Base-by-base conservation (phyloP, 805 yeast species). In the Schizosaccharomyces cryophilus region DNA sequence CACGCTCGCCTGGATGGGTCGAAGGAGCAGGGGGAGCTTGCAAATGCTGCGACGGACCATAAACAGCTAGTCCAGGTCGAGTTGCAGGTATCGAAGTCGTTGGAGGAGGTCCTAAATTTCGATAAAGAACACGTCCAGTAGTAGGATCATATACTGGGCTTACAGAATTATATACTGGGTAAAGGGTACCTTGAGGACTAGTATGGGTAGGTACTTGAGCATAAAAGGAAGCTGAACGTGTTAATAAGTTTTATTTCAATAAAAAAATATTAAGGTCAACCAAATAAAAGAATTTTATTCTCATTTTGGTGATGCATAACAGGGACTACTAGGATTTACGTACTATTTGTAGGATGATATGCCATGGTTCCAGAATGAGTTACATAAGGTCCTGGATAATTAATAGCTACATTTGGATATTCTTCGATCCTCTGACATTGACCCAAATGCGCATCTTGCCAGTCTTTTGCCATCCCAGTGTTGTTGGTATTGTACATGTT, bases 401-500 rank as follows among this genome's bases (percentile, higher is more conserved):
- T 51, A 17, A 51, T 51, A 5, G 30, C 35, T 21, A 51, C 56
- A 29, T 51, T 51, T 17, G 35, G 35, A 51, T 51, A 51, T 11
- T 51, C 56, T 29, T 51, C 35, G 9, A 29, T 21, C 56, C 56
- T 21, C 35, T 51, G 56, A 24, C 51, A 45, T 45, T 45, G 51
- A 6, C 56, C 56, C 6, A 51, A 51, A 21, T 17, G 30, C 31
- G 56, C 30, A 51, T 21, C 30, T 29, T 51, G 56, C 56, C 56
- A 51, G 56, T 51, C 56, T 51, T 51, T 29, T 51, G 56, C 56
- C 56, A 51, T 51, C 35, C 56, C 56, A 51, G 35, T 17, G 30
- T 51, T 51, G 56, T 51, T 51, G 56, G 51, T 45, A 45, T 45
- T 19, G 51, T 5, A 24, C 51, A 45, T 45, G 51, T 45, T 24